Base-by-base conservation (phyloP, 2,329 filamentous ascomycete species). In the Talaromyces sp. region DNA sequence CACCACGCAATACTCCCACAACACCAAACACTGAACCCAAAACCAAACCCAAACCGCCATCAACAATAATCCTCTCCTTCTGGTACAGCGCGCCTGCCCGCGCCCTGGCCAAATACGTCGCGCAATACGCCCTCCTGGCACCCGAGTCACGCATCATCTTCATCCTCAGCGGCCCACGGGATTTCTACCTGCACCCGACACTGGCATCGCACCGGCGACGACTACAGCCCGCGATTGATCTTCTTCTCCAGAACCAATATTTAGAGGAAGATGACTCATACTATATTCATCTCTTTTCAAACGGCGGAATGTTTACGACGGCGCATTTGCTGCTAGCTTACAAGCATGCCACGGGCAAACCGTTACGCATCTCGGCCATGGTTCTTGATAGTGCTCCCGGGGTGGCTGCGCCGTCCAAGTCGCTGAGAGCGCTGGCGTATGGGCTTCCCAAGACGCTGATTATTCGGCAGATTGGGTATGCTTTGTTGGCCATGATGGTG, bases 271-370 rank as follows among this genome's bases (percentile, higher is more conserved):
- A 44, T n/a, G 30, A 39, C 9, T 39, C 73, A 6, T 67, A 73
- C 10, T 72, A 79, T 32, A 64, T 82, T 9, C 80, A 83, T 68
- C 70, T 78, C 60, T 83, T 83, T 70, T 82, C 80, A 25, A 82
- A 83, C 62, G 81, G 80, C 28, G 81, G 81, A 17, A 69, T 75
- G 22, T 73, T 75, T 56, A 76, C 76, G 6, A 70, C 73, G 3
- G 70, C 69, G 4, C 68, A 74, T 28, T 63, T 83, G 7, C 74
- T 81, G 2, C 63, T 68, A 17, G 65, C 70, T 10, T 82, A 80
- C 66, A 72, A 65, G 7, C 51, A 65, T 17, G 64, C 66, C 1
- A 77, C 71, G 1, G 72, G 73, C 0, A 61, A 63, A 1, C 62
- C 73, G 5, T 60, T 82, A 4, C 77, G 77, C 2, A 62, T 79